phyloP scores from a whole-genome alignment of 352 stramenopile genomes.

The Peronospora belbahrii region DNA sequence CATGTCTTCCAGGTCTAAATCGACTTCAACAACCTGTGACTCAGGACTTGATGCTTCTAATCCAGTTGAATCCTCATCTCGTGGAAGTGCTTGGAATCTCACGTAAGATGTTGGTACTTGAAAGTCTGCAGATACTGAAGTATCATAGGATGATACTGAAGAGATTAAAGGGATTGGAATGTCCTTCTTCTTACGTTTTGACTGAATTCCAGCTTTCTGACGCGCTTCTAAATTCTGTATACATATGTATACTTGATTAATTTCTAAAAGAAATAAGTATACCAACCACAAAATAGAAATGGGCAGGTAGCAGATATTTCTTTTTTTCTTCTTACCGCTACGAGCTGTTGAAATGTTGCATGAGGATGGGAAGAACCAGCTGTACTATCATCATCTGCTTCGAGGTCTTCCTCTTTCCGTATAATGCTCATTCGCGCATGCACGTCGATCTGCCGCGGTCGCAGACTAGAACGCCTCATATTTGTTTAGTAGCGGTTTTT shows the following conservation, averaged over 20 bases:
- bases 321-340: constrained; percentile 37
- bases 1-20: constrained; percentile 81
- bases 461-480: constrained; percentile 82
- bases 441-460: constrained; percentile 82
- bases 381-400: constrained; percentile 48
- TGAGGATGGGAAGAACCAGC: constrained; percentile 27
- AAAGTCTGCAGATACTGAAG: constrained; percentile 60
- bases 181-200: constrained; percentile 77
- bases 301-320: no score
- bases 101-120: constrained; percentile 75
- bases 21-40: constrained; percentile 54
- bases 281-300: constrained; percentile 2
- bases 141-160: constrained; percentile 55
- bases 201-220: constrained; percentile 25
- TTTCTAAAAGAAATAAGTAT: constrained; percentile 1
- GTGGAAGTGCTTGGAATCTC: constrained; percentile 60
- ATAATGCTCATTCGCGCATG: constrained; percentile 83
- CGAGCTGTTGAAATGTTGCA: constrained; percentile 67
- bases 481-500: background rate
- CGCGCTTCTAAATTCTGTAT: constrained; percentile 57
- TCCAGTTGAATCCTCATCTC: constrained; percentile 21
- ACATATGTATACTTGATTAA: constrained; percentile 3
- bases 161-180: constrained; percentile 82
- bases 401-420: constrained; percentile 71
- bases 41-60: constrained; percentile 19